Conservation (phyloP, 1,139 yeast species). For the Lizanozyma gosingica region DNA sequence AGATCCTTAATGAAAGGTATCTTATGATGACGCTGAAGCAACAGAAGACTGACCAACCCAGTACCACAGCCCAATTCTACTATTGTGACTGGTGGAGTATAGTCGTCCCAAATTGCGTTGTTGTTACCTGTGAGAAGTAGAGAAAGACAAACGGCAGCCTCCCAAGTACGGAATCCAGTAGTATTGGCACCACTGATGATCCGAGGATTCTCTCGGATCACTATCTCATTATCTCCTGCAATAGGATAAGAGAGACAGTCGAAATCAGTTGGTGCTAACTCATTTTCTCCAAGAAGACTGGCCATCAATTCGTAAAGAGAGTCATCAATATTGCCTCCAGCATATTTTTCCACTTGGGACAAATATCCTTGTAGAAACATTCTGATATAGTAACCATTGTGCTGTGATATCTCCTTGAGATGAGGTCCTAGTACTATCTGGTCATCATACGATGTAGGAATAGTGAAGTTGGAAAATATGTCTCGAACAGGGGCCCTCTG, state of each 20-base stretch:
- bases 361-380: constrained; percentile 34
- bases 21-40: constrained; percentile 22
- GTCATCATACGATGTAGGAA: neutral
- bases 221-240: constrained; percentile 18
- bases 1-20: constrained; percentile 18
- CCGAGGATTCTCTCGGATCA: constrained; percentile 52
- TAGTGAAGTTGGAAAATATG: neutral
- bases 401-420: constrained; percentile 10
- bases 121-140: constrained; percentile 26
- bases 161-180: constrained; percentile 92
- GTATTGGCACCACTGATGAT: constrained; percentile 67
- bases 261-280: constrained; percentile 31
- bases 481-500: neutral
- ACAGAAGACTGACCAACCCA: constrained; percentile 65
- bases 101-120: constrained; percentile 9
- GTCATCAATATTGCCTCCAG: constrained; percentile 28
- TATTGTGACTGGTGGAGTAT: constrained; percentile 13
- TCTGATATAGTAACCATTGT: constrained; percentile 45
- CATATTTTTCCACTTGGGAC: constrained; percentile 20
- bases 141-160: constrained; percentile 69
- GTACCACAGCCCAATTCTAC: constrained; percentile 89
- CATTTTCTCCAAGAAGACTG: constrained; percentile 30
- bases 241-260: constrained; percentile 44
- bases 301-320: constrained; percentile 44
- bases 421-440: neutral